These are phyloP conservation scores for Psophocarpus tetragonolobus DNA, from an alignment of 306 rosid species.

Conservation along the genomic window DNA sequence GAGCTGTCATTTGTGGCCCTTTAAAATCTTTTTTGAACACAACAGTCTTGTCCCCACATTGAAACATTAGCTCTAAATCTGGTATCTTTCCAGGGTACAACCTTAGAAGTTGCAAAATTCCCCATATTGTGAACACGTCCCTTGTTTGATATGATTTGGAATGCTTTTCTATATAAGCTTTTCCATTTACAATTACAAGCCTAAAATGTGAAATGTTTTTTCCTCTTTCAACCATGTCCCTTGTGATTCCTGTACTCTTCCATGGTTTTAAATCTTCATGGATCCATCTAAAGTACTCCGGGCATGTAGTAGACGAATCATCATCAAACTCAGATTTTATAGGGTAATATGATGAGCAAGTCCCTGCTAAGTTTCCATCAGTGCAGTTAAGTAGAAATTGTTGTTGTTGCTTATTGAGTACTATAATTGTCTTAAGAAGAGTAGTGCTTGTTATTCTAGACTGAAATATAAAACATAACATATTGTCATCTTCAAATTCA, in stretches of 20 bases:
- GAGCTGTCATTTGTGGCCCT: slow-evolving; percentile 27
- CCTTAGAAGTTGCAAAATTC: slow-evolving; percentile 53
- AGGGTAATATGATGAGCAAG: slow-evolving; percentile 23
- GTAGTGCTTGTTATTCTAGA: not conserved
- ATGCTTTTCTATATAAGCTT: slow-evolving; percentile 41
- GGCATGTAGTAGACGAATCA: slow-evolving; percentile 31
- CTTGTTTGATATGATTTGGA: slow-evolving; percentile 41
- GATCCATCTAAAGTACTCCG: slow-evolving; percentile 54
- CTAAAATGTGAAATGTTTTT: slow-evolving; percentile 33
- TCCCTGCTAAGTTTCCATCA: not conserved
- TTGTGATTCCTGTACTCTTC: slow-evolving; percentile 49
- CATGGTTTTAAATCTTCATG: slow-evolving; percentile 56
- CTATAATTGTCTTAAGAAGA: slow-evolving; percentile 17
- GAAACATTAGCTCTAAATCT: slow-evolving; percentile 52
- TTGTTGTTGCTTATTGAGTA: not conserved
- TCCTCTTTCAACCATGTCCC: slow-evolving; percentile 42
- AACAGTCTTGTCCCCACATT: slow-evolving; percentile 45
- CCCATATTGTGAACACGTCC: slow-evolving; percentile 58
- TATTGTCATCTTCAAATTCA: no score
- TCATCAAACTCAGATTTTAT: not conserved
- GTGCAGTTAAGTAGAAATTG: slow-evolving; percentile 2
- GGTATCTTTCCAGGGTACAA: slow-evolving; percentile 52
- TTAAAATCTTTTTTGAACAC: slow-evolving; percentile 4
- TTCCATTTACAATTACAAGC: slow-evolving; percentile 50
- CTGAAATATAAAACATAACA: slow-evolving; percentile 15